Evolutionary conservation across 768 basidiomycete genomes (phyloP).

Genomic region (Boletellus emodensis): DNA sequence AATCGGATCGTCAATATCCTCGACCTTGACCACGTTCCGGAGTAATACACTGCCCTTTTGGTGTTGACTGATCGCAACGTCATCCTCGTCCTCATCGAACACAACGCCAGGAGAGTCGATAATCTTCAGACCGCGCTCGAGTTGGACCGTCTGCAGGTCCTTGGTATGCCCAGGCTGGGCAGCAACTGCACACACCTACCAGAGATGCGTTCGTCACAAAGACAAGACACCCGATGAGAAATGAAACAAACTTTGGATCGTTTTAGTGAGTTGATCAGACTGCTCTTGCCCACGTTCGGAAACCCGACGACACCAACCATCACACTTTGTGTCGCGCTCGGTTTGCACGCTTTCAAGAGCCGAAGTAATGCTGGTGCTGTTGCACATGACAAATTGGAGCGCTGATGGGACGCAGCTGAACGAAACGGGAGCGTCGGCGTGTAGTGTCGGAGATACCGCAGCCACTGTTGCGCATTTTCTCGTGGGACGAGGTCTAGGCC

Average conservation of each 20-base stretch:
- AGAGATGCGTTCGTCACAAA: background rate
- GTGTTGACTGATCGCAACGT: constrained; percentile 44
- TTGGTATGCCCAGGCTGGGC: constrained; percentile 94
- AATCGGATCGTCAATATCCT: constrained; percentile 87
- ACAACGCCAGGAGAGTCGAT: constrained; percentile 98
- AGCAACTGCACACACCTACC: constrained; percentile 86
- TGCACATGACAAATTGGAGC: constrained; percentile 73
- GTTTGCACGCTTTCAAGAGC: constrained; percentile 80
- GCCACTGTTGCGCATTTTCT: constrained; percentile 85
- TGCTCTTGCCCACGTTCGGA: constrained; percentile 97
- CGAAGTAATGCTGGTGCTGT: constrained; percentile 76
- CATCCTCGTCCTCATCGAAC: constrained; percentile 73
- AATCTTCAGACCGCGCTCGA: constrained; percentile 89
- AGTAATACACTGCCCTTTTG: constrained; percentile 60
- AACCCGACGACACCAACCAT: constrained; percentile 93
- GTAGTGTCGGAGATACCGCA: constrained; percentile 85
- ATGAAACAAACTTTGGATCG: constrained; percentile 59
- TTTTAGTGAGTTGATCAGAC: constrained; percentile 89
- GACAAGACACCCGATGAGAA: background rate
- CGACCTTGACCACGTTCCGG: constrained; percentile 86
- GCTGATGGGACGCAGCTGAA: constrained; percentile 69
- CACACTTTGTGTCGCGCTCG: constrained; percentile 57
- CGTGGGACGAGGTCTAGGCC: constrained; percentile 66
- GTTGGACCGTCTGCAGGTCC: constrained; percentile 83
- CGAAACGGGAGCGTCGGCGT: constrained; percentile 94